phyloP scores from a whole-genome alignment of 768 basidiomycete species.

The Rhodotorula diobovata region DNA sequence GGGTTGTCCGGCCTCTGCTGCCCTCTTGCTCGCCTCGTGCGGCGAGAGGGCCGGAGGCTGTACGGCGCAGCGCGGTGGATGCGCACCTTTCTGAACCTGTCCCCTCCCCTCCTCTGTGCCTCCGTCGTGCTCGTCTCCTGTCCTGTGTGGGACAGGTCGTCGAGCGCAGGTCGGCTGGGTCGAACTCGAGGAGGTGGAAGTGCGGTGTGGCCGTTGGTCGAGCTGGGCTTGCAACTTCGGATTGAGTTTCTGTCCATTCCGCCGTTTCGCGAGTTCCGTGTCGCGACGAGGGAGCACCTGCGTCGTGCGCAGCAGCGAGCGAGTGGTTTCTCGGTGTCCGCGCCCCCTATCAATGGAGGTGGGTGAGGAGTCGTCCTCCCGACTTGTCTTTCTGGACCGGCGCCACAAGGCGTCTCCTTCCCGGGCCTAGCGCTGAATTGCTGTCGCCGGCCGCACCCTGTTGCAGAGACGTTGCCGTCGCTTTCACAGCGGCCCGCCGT shows the following conservation, averaged over 20 bases:
- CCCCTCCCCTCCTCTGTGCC: not conserved
- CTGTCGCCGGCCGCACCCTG: no score
- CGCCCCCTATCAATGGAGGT: no score
- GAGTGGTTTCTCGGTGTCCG: no score
- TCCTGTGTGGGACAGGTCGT: not conserved
- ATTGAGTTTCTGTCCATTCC: not conserved
- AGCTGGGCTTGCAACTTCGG: not conserved
- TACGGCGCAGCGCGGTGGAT: slow-evolving; percentile 33
- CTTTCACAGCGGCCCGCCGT: no score
- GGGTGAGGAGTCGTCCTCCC: no score
- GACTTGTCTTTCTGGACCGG: no score
- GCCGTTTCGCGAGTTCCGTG: no score
- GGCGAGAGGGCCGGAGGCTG: slow-evolving; percentile 5
- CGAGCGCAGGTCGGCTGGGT: not conserved
- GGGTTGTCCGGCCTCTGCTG: slow-evolving; percentile 7
- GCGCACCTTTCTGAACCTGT: slow-evolving; percentile 32
- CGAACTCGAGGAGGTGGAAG: not conserved
- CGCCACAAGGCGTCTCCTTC: no score
- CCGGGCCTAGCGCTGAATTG: no score
- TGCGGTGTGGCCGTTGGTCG: not conserved
- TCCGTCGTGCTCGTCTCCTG: not conserved
- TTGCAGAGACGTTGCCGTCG: no score
- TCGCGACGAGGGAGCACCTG: no score
- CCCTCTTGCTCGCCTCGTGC: not conserved
- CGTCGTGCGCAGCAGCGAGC: no score